Conservation (phyloP, 208 protist species). For the Blastocrithidia nonstop region DNA sequence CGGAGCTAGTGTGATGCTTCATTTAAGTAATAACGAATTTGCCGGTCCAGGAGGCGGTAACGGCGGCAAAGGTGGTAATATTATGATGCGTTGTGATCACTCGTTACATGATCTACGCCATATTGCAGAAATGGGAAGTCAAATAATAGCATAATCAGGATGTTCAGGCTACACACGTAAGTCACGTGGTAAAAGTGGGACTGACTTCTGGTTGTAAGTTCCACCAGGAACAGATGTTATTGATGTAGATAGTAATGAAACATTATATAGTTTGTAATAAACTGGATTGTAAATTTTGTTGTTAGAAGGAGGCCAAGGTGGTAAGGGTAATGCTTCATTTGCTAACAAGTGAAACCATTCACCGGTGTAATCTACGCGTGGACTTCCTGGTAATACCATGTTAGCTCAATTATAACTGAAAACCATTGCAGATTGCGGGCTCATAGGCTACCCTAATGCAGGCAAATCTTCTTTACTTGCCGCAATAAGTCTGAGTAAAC, state of each 20-base stretch:
- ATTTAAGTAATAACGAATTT: slow-evolving; percentile 81
- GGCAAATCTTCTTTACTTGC: slow-evolving; percentile 86
- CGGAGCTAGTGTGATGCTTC: slow-evolving; percentile 76
- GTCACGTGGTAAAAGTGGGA: slow-evolving; percentile 50
- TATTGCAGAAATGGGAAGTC: slow-evolving; percentile 47
- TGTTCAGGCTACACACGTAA: slow-evolving; percentile 56
- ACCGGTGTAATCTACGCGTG: slow-evolving; percentile 75
- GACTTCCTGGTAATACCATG: slow-evolving; percentile 84
- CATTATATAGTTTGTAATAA: slow-evolving; percentile 73
- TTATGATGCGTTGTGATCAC: slow-evolving; percentile 54
- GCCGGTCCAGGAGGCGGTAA: slow-evolving; percentile 84
- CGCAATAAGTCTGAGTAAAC: slow-evolving; percentile 77
- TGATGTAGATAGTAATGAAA: slow-evolving; percentile 85
- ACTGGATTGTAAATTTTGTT: slow-evolving; percentile 60
- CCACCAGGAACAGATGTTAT: slow-evolving; percentile 73
- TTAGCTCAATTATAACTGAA: slow-evolving; percentile 83
- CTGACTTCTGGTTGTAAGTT: slow-evolving; percentile 66
- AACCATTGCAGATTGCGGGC: slow-evolving; percentile 80
- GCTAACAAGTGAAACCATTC: slow-evolving; percentile 81
- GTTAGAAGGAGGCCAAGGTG: slow-evolving; percentile 80
- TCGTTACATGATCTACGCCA: slow-evolving; percentile 38
- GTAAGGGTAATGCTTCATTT: slow-evolving; percentile 84
- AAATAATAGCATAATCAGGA: slow-evolving; percentile 39
- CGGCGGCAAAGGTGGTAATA: slow-evolving; percentile 74
- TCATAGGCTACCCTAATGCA: slow-evolving; percentile 87